Percentiles rank a stretch among this genome's conserved stretches.
Evolutionary conservation across 73 alveolate species (phyloP).

Genomic region (Breviolum minutum): DNA sequence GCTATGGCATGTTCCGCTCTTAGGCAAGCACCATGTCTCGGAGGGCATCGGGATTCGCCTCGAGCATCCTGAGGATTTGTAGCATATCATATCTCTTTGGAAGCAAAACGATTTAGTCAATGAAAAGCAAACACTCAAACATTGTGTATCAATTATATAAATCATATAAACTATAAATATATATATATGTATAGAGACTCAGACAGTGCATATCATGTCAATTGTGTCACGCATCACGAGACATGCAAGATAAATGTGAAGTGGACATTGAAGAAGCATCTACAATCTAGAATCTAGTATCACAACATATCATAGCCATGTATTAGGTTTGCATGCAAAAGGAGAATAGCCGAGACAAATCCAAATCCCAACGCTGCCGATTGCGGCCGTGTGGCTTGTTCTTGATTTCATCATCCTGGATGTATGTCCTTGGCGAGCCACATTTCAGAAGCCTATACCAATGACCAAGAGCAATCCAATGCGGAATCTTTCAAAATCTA

Average conservation of each 20-base stretch:
- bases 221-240: too few relatives aligned
- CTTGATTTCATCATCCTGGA: conserved; percentile 93
- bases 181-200: too few relatives aligned
- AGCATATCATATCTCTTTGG: background rate
- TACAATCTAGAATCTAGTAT: too few relatives aligned
- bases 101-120: too few relatives aligned
- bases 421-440: conserved; percentile 33
- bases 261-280: too few relatives aligned
- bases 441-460: background rate
- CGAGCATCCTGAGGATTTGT: conserved; percentile 56
- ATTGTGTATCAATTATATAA: background rate
- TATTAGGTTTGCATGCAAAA: too few relatives aligned
- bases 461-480: background rate
- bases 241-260: too few relatives aligned
- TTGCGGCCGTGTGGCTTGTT: background rate
- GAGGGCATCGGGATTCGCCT: conserved; percentile 85
- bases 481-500: background rate
- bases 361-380: background rate
- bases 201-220: background rate
- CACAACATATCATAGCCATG: too few relatives aligned
- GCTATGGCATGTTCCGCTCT: too few relatives aligned
- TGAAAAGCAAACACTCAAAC: background rate
- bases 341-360: too few relatives aligned
- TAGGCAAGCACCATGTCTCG: conserved; percentile 79
- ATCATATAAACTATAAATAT: too few relatives aligned